Percentiles rank a stretch among this genome's conserved stretches.
Evolutionary conservation across 2,329 filamentous ascomycete genomes (phyloP).

Genomic region (Nothomitra cinnamomea): DNA sequence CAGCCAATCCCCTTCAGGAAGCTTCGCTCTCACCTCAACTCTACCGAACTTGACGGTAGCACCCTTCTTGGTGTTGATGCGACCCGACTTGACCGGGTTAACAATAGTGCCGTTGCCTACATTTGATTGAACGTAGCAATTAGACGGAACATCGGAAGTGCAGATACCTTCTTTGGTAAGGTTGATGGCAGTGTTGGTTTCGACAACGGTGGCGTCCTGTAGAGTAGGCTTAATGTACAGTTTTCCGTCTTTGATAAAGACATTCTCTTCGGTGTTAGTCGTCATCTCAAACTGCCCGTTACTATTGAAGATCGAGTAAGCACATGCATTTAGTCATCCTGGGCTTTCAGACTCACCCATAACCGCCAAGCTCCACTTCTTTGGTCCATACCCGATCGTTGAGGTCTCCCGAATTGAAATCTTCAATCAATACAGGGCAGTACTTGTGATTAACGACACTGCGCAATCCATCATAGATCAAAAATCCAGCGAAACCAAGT

Average conservation of each 20-base stretch:
- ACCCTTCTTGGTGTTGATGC: constrained; percentile 57
- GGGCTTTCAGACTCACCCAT: constrained; percentile 38
- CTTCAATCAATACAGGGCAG: constrained; percentile 48
- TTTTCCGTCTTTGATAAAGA: constrained; percentile 50
- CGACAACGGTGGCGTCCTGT: constrained; percentile 49
- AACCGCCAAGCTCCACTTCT: constrained; percentile 59
- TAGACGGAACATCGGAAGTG: constrained; percentile 38
- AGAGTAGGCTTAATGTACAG: constrained; percentile 65
- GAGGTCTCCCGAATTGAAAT: constrained; percentile 39
- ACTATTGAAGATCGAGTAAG: constrained; percentile 21
- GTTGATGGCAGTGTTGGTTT: constrained; percentile 49
- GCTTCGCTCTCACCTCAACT: constrained; percentile 60
- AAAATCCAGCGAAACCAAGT: constrained; percentile 46
- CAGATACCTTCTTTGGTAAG: constrained; percentile 49
- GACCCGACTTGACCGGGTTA: constrained; percentile 60
- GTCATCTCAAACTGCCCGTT: constrained; percentile 73
- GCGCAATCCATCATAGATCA: constrained; percentile 58
- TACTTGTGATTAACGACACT: constrained; percentile 61
- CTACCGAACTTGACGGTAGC: constrained; percentile 64
- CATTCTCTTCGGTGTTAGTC: constrained; percentile 54
- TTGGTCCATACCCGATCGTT: constrained; percentile 50
- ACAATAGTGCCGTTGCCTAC: constrained; percentile 61
- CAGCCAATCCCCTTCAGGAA: constrained; percentile 68
- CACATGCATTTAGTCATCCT: background rate
- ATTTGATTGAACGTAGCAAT: constrained; percentile 59